Percentiles rank a stretch among this genome's conserved stretches.
These are phyloP conservation scores for Kodamaea hsintzibuensis DNA, from an alignment of 805 yeast genomes.

Conservation along the genomic window DNA sequence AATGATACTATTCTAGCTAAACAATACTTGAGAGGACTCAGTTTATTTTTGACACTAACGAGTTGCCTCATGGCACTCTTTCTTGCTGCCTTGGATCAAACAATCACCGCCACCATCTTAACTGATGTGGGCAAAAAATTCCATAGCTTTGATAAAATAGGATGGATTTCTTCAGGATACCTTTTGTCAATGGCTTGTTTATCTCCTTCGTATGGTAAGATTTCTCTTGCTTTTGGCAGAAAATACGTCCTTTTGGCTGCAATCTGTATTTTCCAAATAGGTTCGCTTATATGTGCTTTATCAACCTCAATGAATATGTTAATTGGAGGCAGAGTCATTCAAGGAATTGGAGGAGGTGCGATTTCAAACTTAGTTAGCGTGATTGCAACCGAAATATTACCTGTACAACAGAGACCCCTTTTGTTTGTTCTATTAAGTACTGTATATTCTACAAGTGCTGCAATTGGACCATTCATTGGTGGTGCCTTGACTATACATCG, in stretches of 20 bases:
- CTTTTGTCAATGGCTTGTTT: constrained; percentile 53
- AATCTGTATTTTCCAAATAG: constrained; percentile 55
- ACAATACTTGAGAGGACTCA: too few relatives aligned
- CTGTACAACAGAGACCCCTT: background rate
- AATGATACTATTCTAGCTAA: too few relatives aligned
- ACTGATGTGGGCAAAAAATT: constrained; percentile 52
- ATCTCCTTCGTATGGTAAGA: constrained; percentile 59
- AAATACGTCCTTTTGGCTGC: constrained; percentile 49
- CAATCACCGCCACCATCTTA: constrained; percentile 53
- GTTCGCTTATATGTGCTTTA: constrained; percentile 59
- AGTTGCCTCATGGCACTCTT: constrained; percentile 34
- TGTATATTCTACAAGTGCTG: too few relatives aligned
- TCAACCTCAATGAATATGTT: constrained; percentile 23
- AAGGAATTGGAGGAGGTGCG: constrained; percentile 74
- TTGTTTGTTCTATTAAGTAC: background rate
- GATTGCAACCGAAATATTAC: background rate
- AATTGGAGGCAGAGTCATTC: constrained; percentile 68
- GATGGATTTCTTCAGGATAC: constrained; percentile 61
- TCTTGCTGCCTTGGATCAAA: constrained; percentile 54
- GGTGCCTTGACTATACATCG: too few relatives aligned
- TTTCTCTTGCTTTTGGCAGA: constrained; percentile 58
- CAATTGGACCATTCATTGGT: too few relatives aligned
- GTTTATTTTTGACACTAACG: constrained; percentile 16
- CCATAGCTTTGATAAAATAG: constrained; percentile 49
- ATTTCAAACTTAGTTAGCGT: background rate